Evolutionary conservation across 2,329 filamentous ascomycete genomes (phyloP).

Genomic region (Nothophaeocryptopus gaeumannii): DNA sequence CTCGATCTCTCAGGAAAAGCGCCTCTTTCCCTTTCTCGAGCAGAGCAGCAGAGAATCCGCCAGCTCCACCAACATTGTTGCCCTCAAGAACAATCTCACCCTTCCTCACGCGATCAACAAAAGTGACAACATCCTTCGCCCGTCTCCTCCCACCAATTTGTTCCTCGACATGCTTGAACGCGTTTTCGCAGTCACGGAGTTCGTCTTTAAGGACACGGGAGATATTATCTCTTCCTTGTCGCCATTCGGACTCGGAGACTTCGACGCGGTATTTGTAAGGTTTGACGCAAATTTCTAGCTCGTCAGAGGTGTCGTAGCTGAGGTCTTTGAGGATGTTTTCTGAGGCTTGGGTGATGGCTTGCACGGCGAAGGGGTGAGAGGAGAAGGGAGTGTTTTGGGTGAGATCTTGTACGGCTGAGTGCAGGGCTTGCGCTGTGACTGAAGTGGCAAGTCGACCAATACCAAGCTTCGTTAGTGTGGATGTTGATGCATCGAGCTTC

Average conservation of each 20-base stretch:
- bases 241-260: constrained; percentile 86
- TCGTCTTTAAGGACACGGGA: constrained; percentile 80
- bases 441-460: constrained; percentile 90
- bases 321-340: constrained; percentile 87
- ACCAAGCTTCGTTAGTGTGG: constrained; percentile 86
- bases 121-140: constrained; percentile 81
- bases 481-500: constrained; percentile 88
- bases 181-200: constrained; percentile 76
- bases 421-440: constrained; percentile 83
- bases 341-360: constrained; percentile 87
- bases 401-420: constrained; percentile 76
- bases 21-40: constrained; percentile 81
- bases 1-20: constrained; percentile 86
- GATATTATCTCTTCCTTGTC: constrained; percentile 78
- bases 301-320: constrained; percentile 95
- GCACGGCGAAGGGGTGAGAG: constrained; percentile 83
- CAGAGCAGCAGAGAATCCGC: constrained; percentile 86
- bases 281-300: constrained; percentile 98
- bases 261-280: constrained; percentile 98
- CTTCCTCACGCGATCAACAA: constrained; percentile 84
- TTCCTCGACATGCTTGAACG: constrained; percentile 72
- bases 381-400: constrained; percentile 80
- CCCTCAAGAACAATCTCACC: constrained; percentile 83
- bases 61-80: constrained; percentile 75
- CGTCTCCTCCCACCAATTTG: constrained; percentile 78